phyloP scores from a whole-genome alignment of 768 basidiomycete genomes.

The Pleurotus giganteus region DNA sequence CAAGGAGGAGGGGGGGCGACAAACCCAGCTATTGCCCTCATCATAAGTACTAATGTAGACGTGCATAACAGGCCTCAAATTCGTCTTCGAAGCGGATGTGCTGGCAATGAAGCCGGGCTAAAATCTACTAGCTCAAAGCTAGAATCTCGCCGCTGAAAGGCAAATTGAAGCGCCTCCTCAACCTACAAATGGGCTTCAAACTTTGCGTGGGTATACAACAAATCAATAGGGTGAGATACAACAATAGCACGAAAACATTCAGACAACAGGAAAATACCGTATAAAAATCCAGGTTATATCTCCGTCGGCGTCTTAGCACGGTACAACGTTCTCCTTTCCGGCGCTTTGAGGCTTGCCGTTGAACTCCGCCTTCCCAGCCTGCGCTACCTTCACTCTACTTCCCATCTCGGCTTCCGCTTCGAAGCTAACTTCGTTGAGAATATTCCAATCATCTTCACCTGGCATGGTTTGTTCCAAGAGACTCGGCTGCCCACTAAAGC shows the following conservation, averaged over 20 bases:
- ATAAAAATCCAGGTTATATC: neutral
- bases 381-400: too few relatives aligned
- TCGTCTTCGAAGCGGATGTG: neutral
- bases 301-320: neutral
- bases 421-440: constrained; percentile 50
- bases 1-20: neutral
- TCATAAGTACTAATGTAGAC: neutral
- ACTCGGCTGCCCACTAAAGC: constrained; percentile 42
- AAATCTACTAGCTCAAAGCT: neutral
- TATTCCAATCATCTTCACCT: constrained; percentile 47
- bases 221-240: neutral
- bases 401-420: constrained; percentile 35
- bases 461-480: constrained; percentile 58
- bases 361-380: constrained; percentile 15
- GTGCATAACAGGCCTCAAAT: neutral
- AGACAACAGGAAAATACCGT: neutral
- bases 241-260: neutral
- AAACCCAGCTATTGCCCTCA: too few relatives aligned
- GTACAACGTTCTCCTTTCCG: neutral
- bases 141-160: too few relatives aligned
- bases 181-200: neutral
- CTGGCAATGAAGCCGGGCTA: neutral
- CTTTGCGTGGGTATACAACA: constrained; percentile 1
- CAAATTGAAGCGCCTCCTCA: too few relatives aligned
- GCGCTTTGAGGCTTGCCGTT: neutral